Evolutionary conservation across 805 yeast genomes (phyloP).

Genomic region (Isabelozyma gotoi): DNA sequence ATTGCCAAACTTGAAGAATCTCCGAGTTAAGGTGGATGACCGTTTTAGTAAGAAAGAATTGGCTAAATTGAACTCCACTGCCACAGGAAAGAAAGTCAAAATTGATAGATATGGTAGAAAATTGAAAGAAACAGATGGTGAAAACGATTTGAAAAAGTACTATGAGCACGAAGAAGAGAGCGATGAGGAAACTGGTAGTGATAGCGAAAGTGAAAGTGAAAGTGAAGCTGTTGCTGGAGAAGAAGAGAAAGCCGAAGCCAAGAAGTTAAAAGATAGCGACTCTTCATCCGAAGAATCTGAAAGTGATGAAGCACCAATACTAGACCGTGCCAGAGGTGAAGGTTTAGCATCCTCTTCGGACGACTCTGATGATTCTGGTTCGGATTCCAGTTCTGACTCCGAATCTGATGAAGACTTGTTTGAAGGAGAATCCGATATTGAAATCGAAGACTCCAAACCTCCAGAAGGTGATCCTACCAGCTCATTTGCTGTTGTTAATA

Average conservation of each 20-base stretch:
- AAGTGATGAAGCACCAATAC: constrained; percentile 9
- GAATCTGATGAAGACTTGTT: constrained; percentile 39
- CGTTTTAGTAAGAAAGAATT: constrained; percentile 74
- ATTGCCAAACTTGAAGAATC: constrained; percentile 64
- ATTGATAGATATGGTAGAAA: constrained; percentile 89
- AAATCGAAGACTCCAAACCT: constrained; percentile 58
- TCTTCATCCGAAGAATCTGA: constrained; percentile 13
- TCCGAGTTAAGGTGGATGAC: constrained; percentile 78
- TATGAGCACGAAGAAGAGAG: constrained; percentile 46
- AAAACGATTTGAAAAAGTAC: constrained; percentile 60
- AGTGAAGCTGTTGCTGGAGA: constrained; percentile 11
- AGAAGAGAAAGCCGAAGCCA: constrained; percentile 14
- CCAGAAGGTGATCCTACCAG: constrained; percentile 84
- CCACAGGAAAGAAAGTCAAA: constrained; percentile 55
- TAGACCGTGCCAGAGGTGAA: constrained; percentile 72
- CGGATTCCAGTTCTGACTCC: constrained; percentile 43
- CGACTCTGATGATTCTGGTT: constrained; percentile 38
- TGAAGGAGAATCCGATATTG: constrained; percentile 55
- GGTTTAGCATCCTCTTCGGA: constrained; percentile 47
- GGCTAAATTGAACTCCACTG: constrained; percentile 42
- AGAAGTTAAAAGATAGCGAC: constrained; percentile 8
- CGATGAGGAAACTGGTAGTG: constrained; percentile 11
- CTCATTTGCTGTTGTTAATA: constrained; percentile 85
- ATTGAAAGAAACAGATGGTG: constrained; percentile 43
- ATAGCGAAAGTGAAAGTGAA: constrained; percentile 10